Evolutionary conservation across 2,329 filamentous ascomycete species (phyloP), one percentile per base, ranked within the genome.

Genomic region (Phialemonium atrogriseum): DNA sequence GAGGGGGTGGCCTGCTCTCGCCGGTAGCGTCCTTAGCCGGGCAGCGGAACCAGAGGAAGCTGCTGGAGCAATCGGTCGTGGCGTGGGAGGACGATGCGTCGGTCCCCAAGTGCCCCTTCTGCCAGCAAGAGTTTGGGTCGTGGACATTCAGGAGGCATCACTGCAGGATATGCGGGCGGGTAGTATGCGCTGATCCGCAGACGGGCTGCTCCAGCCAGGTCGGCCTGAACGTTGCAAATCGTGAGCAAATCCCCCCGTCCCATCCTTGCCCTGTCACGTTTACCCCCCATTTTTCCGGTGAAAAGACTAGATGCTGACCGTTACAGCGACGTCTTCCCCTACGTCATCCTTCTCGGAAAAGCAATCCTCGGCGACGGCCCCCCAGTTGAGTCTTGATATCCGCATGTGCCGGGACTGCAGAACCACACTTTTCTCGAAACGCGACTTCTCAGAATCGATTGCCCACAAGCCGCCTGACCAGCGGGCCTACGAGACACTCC

Each of bases 91-190:
- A 96, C 32, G 91, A 98, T 55, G 70, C 80, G 0, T 74, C 68
- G 19, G 87, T 98, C 5, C 40, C 68, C 2, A 78, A 79, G 41
- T 98, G 91, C 51, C 91, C 91, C 0, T 94, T 94, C 50, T 98
- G 91, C 48, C 84, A 94, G 50, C 91, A 98, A 48, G 86, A 94
- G 35, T 98, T 98, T 55, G 82, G 86, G 1, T 82, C 80, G 10
- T 96, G 94, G 72, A 84, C 86, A 2, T 94, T 96, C 49, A 76
- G 91, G 47, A 70, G 91, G 44, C 91, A 96, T 55, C 91, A 98
- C 56, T 98, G 91, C 57, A 76, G 91, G 33, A 80, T 94, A 57
- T 98, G 91, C 48, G 91, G 91, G 4, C 76, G 82, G 25, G 87
- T 98, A 0, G 86, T 98, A 0, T 98, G 91, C 51, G 86, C 86